A percentile compares a stretch with the other conserved stretches of the same genome.
These are phyloP conservation scores for Diaporthe sp. DNA, from an alignment of 2,329 filamentous ascomycete species.

Conservation along the genomic window DNA sequence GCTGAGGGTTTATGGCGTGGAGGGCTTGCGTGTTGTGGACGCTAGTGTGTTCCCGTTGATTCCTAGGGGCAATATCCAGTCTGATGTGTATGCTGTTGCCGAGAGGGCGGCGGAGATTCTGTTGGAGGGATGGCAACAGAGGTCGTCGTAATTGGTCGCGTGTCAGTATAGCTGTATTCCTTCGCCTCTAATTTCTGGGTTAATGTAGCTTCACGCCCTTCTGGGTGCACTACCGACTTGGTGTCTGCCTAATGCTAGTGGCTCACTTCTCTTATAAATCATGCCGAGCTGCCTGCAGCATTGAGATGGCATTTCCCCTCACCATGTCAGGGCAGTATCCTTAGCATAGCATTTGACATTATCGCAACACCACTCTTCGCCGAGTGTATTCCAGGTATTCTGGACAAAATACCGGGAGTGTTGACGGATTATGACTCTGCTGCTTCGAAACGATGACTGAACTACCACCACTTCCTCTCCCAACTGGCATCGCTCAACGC, in stretches of 20 bases:
- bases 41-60: slow-evolving; percentile 39
- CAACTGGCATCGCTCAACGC: slow-evolving; percentile 66
- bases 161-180: no score
- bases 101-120: slow-evolving; percentile 36
- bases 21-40: slow-evolving; percentile 29
- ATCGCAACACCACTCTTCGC: background rate
- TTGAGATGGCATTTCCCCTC: background rate
- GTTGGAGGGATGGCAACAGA: slow-evolving; percentile 17
- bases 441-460: background rate
- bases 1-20: slow-evolving; percentile 30
- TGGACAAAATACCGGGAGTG: background rate
- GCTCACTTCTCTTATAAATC: background rate
- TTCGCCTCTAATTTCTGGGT: background rate
- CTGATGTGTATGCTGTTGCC: slow-evolving; percentile 36
- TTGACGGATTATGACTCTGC: background rate
- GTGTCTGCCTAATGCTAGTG: background rate
- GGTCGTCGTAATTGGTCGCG: background rate
- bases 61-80: slow-evolving; percentile 33
- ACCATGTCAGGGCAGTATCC: background rate
- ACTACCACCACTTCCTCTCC: slow-evolving; percentile 54
- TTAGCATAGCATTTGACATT: background rate
- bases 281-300: background rate
- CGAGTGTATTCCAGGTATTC: no score
- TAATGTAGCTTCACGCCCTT: background rate
- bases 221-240: background rate